These are phyloP conservation scores for Wickerhamiella cacticola DNA, from an alignment of 805 yeast genomes.

Conservation along the genomic window DNA sequence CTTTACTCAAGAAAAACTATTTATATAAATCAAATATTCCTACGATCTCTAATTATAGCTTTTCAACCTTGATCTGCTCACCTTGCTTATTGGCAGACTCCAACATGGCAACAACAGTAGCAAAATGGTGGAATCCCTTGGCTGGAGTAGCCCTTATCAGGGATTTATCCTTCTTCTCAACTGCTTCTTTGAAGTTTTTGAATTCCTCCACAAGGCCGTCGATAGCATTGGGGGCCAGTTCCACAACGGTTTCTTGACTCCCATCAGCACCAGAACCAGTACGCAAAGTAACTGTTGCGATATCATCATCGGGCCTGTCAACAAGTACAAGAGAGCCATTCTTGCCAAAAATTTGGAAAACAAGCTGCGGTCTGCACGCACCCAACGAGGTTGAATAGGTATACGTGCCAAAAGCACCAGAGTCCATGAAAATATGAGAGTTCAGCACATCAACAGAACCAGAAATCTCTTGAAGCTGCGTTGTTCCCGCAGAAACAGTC, in stretches of 20 bases:
- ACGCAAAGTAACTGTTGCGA: conserved; percentile 18
- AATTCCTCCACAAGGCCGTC: conserved; percentile 51
- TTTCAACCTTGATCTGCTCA: conserved; percentile 26
- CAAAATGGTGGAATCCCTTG: conserved; percentile 82
- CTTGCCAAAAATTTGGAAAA: conserved; percentile 62
- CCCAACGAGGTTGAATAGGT: conserved; percentile 83
- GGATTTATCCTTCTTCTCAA: conserved; percentile 46
- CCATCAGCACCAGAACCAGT: conserved; percentile 25
- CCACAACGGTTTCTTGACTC: conserved; percentile 23
- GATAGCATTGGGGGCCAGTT: conserved; percentile 28
- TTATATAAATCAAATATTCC: neutral
- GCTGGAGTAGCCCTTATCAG: conserved; percentile 52
- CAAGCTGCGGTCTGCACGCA: conserved; percentile 56
- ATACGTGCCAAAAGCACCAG: conserved; percentile 67
- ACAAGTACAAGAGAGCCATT: conserved; percentile 64
- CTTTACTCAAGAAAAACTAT: neutral
- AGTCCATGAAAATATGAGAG: conserved; percentile 49
- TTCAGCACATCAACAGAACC: conserved; percentile 76
- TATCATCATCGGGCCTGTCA: conserved; percentile 17
- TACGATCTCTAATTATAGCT: conserved; percentile 2
- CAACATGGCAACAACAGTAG: conserved; percentile 75
- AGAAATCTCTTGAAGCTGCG: conserved; percentile 60
- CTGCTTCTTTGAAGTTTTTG: conserved; percentile 48
- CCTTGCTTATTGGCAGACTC: conserved; percentile 44
- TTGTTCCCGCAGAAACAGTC: conserved; percentile 61